Evolutionary conservation across 2,329 filamentous ascomycete genomes (phyloP), one percentile per base, ranked within the genome.

Genomic region (Ophiostoma triangulosporum): DNA sequence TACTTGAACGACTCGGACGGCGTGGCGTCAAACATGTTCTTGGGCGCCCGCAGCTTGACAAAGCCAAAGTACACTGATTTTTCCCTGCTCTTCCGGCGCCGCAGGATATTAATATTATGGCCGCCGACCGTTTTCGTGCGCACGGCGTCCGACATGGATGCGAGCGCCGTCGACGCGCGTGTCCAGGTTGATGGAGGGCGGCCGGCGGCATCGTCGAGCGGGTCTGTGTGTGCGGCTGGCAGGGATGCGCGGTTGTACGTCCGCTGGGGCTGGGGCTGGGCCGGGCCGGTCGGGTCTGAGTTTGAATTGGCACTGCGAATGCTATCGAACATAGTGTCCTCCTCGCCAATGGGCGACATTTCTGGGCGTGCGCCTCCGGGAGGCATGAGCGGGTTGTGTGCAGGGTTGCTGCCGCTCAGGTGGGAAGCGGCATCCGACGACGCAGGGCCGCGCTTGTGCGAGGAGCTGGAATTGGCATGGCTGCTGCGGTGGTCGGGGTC

Each of bases 11-110:
- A 86, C 57, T 89, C 84, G 11, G 68, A 64, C 1, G 73, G 73
- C 1, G 77, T 80, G 54, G 80, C 78, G 22, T 79, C 72, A 7
- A 88, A 76, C 72, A 89, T 81, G 62, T 81, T 85, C 66, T 86
- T 87, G 3, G 81, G 81, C 57, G 72, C 70, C 35, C 73, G 71
- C 69, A 88, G 80, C 62, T 86, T 83, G 57, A 89, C 84, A 58
- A 89, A 89, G 22, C 86, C 85, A 65, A 89, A 89, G 15, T 54
- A 50, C 17, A 43, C 9, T 9, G 33, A 43, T 1, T 31, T 14
- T 11, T 40, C 52, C 31, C 35, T 48, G 14, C 22, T 14, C 29
- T 29, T 20, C 3, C 14, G 15, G 1, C 26, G 46, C 29, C 46
- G 46, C 14, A 20, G 29, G 7, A 43, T 6, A n/a, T n/a, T n/a